A percentile compares a stretch with the other conserved stretches of the same genome.
Evolutionary conservation across 2,329 filamentous ascomycete species (phyloP).

Genomic region (Neurospora crassa): DNA sequence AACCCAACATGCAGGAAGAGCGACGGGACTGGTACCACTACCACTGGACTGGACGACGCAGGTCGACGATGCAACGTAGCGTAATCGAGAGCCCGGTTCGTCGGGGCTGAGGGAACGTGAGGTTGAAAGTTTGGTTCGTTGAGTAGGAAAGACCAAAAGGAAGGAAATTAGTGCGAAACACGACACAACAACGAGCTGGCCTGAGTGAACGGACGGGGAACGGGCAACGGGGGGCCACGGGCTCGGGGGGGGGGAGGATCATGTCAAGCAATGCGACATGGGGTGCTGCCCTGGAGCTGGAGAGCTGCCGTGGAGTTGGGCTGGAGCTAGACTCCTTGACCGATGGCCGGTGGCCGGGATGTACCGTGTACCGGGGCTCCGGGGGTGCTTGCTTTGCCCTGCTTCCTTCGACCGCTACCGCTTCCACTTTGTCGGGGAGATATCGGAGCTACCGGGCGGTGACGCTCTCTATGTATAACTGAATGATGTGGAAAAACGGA

Average conservation of each 20-base stretch:
- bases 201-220: background rate
- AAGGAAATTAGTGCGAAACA: background rate
- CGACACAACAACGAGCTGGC: background rate
- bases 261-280: background rate
- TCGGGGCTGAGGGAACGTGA: background rate
- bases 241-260: background rate
- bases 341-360: background rate
- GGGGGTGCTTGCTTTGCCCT: background rate
- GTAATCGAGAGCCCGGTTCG: background rate
- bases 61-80: background rate
- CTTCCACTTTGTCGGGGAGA: background rate
- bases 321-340: background rate
- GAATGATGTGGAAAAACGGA: background rate
- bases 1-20: background rate
- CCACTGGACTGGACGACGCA: background rate
- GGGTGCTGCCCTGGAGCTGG: background rate
- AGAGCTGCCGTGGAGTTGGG: background rate
- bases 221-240: background rate
- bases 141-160: background rate
- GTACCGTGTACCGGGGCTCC: background rate
- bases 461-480: background rate
- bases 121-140: background rate
- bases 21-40: background rate
- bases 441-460: background rate
- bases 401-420: background rate